Evolutionary conservation across 2,329 filamentous ascomycete genomes (phyloP).

Genomic region (Alternaria conjuncta): DNA sequence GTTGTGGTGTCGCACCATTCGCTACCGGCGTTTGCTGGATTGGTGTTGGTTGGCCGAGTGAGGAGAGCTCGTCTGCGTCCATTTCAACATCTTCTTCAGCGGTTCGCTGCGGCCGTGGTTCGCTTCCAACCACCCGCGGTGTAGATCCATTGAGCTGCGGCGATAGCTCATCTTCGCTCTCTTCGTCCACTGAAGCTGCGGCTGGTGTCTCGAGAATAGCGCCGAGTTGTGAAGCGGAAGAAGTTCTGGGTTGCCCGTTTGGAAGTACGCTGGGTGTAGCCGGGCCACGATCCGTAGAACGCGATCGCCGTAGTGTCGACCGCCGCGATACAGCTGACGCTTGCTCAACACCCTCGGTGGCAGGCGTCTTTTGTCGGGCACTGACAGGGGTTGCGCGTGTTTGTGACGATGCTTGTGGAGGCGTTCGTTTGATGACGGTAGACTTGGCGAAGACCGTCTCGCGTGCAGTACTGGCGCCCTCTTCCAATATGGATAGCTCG

Average conservation of each 20-base stretch:
- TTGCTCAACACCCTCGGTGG: slow-evolving; percentile 2
- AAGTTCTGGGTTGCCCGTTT: slow-evolving; percentile 15
- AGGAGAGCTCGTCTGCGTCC: slow-evolving; percentile 28
- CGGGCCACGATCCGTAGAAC: slow-evolving; percentile 28
- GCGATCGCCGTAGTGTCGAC: slow-evolving; percentile 21
- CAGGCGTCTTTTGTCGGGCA: slow-evolving; percentile 14
- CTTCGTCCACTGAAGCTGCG: slow-evolving; percentile 21
- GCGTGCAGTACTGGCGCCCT: slow-evolving; percentile 22
- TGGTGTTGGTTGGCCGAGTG: slow-evolving; percentile 13
- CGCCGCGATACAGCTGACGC: slow-evolving; percentile 19
- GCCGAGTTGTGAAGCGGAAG: slow-evolving; percentile 18
- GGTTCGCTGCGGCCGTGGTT: slow-evolving; percentile 1
- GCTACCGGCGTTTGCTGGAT: slow-evolving; percentile 7
- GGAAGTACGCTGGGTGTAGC: slow-evolving; percentile 32
- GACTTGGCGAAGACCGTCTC: slow-evolving; percentile 15
- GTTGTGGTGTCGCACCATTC: not conserved
- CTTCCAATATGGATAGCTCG: slow-evolving; percentile 36
- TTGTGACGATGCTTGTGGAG: slow-evolving; percentile 14
- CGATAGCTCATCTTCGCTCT: slow-evolving; percentile 40
- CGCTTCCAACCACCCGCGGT: slow-evolving; percentile 4
- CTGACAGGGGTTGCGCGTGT: slow-evolving; percentile 4
- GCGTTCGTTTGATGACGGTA: slow-evolving; percentile 17
- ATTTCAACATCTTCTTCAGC: slow-evolving; percentile 19
- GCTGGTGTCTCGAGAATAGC: slow-evolving; percentile 22
- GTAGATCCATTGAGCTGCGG: slow-evolving; percentile 15